Evolutionary conservation across 1,284 basidiomycete species (phyloP).

Genomic region (Mycena citricolor): DNA sequence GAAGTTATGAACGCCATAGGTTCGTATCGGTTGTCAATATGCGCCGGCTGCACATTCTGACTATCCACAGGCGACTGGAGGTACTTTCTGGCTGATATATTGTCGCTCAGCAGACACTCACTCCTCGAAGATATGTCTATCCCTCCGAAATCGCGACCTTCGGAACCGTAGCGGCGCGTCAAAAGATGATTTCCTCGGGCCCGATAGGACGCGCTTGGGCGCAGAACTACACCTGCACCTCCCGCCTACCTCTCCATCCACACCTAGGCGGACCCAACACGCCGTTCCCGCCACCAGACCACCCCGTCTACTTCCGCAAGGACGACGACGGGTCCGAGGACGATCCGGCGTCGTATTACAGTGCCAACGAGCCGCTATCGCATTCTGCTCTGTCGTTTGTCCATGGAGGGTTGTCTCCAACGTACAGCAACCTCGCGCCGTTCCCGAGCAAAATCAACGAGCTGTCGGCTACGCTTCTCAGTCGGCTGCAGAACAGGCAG

Average conservation of each 20-base stretch:
- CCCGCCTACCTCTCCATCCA: constrained; percentile 76
- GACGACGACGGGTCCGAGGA: constrained; percentile 30
- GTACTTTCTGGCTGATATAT: constrained; percentile 37
- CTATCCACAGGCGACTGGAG: constrained; percentile 73
- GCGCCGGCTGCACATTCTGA: constrained; percentile 12
- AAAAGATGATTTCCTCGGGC: constrained; percentile 71
- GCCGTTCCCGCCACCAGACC: constrained; percentile 49
- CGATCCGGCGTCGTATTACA: constrained; percentile 25
- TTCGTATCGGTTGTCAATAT: constrained; percentile 30
- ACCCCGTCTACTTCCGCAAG: constrained; percentile 32
- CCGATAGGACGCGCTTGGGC: constrained; percentile 84
- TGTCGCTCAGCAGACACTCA: neutral
- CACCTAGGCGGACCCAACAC: constrained; percentile 68
- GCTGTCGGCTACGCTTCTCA: constrained; percentile 65
- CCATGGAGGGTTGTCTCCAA: constrained; percentile 82
- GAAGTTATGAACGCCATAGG: constrained; percentile 90
- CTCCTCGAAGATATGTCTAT: constrained; percentile 74
- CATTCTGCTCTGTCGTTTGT: constrained; percentile 84
- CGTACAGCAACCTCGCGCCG: constrained; percentile 68
- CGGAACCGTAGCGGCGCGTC: constrained; percentile 67
- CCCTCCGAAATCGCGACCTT: constrained; percentile 79
- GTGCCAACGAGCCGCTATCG: constrained; percentile 48
- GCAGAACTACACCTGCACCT: constrained; percentile 81
- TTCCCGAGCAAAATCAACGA: constrained; percentile 83
- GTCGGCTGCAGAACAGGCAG: constrained; percentile 56